Evolutionary conservation across 208 protist species (phyloP).

Genomic region (Leishmania braziliensis): DNA sequence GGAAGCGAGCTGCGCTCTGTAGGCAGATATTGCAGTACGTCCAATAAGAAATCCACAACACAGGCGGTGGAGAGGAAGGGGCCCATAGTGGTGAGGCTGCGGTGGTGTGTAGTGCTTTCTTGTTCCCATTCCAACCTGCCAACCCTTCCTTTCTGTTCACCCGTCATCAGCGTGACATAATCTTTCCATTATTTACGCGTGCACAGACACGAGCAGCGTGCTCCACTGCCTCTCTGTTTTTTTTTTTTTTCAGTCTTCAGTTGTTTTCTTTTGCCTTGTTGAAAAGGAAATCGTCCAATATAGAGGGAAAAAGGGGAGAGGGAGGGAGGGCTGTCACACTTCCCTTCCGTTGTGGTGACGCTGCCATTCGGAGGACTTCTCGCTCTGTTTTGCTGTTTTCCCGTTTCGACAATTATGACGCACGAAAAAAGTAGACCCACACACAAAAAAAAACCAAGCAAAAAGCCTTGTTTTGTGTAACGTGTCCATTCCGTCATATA

Average conservation of each 20-base stretch:
- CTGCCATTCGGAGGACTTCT: not conserved
- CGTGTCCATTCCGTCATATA: not conserved
- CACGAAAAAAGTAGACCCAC: not conserved
- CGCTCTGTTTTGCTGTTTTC: too few relatives aligned
- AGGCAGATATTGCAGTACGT: not conserved
- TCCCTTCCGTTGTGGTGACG: not conserved
- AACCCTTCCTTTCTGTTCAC: not conserved
- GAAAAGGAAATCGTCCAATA: not conserved
- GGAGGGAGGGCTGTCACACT: not conserved
- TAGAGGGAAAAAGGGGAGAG: not conserved
- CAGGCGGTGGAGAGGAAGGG: not conserved
- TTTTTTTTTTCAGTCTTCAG: not conserved
- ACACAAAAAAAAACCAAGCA: not conserved
- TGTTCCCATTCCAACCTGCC: not conserved
- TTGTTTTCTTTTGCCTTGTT: not conserved
- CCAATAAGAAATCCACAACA: not conserved
- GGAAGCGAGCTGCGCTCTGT: not conserved
- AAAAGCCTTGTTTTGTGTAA: not conserved
- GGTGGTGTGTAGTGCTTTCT: not conserved
- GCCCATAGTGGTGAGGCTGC: not conserved
- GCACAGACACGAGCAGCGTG: not conserved
- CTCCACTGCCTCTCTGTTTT: too few relatives aligned
- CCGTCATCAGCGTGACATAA: not conserved
- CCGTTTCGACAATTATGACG: not conserved
- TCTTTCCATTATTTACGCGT: not conserved